These are phyloP conservation scores for Symbiodinium pilosum DNA, from an alignment of 73 alveolate genomes.

Conservation along the genomic window DNA sequence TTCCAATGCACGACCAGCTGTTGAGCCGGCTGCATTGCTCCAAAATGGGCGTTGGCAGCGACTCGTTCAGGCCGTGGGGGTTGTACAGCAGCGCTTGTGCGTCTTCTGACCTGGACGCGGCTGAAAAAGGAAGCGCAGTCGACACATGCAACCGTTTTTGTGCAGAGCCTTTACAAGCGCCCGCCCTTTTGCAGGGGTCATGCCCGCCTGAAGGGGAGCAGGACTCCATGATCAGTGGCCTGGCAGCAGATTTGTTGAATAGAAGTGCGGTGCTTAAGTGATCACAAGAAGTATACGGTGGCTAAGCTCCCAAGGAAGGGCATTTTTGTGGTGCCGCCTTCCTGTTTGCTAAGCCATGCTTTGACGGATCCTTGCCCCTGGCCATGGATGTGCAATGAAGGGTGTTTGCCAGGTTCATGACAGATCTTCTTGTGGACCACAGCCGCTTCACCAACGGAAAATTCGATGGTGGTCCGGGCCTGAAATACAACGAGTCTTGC, in stretches of 20 bases:
- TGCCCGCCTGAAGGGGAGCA: conserved; percentile 1
- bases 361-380: too few species aligned
- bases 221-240: conserved; percentile 8
- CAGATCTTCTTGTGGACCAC: conserved; percentile 80
- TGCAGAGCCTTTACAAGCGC: too few species aligned
- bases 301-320: not conserved
- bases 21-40: not conserved
- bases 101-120: too few species aligned
- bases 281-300: not conserved
- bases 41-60: not conserved
- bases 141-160: too few species aligned
- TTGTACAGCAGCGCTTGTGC: too few species aligned
- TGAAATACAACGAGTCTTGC: too few species aligned
- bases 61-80: not conserved
- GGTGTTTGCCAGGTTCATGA: conserved; percentile 91
- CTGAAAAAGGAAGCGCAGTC: too few species aligned
- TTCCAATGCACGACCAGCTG: not conserved
- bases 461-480: conserved; percentile 13
- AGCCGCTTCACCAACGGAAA: conserved; percentile 75
- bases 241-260: not conserved
- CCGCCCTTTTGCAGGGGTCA: not conserved
- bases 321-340: conserved; percentile 6
- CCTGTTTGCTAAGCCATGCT: not conserved
- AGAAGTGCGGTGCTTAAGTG: not conserved
- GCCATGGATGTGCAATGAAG: too few species aligned